These are phyloP conservation scores for Beauveria caledonica DNA, from an alignment of 2,329 filamentous ascomycete genomes.

Conservation along the genomic window DNA sequence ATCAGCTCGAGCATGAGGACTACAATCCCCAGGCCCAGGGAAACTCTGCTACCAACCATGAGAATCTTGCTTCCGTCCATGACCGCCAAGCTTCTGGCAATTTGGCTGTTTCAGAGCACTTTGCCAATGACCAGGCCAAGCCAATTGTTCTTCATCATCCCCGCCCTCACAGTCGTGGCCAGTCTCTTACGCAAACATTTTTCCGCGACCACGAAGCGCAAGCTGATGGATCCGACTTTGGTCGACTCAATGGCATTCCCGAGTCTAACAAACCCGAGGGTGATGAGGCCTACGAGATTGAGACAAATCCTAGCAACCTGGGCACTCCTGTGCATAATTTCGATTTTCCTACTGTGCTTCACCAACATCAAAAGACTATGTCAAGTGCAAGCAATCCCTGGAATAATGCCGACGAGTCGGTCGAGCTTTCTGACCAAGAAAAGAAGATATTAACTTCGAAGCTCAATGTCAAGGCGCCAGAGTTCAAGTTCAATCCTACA, in stretches of 20 bases:
- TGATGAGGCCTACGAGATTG: conserved; percentile 55
- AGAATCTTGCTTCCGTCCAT: conserved; percentile 26
- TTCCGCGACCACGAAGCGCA: conserved; percentile 47
- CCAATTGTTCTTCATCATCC: conserved; percentile 60
- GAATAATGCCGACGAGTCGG: conserved; percentile 36
- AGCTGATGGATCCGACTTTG: conserved; percentile 31
- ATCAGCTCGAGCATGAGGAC: conserved; percentile 70
- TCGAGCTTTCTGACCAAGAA: conserved; percentile 29
- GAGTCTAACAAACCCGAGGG: conserved; percentile 31
- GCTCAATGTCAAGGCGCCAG: conserved; percentile 81
- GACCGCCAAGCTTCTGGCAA: conserved; percentile 38
- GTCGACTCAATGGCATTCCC: conserved; percentile 32
- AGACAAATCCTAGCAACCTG: conserved; percentile 66
- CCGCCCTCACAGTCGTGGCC: conserved; percentile 63
- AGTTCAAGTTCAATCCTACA: conserved; percentile 69
- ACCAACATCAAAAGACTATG: conserved; percentile 45
- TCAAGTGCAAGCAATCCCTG: conserved; percentile 57
- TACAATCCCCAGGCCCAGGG: conserved; percentile 55
- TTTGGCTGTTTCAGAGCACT: conserved; percentile 41
- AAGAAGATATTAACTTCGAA: conserved; percentile 62
- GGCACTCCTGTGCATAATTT: conserved; percentile 53
- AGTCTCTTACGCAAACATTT: conserved; percentile 61
- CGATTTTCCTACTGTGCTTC: conserved; percentile 35
- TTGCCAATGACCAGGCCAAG: conserved; percentile 44
- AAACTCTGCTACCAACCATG: conserved; percentile 19